Percentiles rank a stretch among this genome's conserved stretches.
Conservation (phyloP, 352 stramenopile genomes). For the Globisporangium splendens region DNA sequence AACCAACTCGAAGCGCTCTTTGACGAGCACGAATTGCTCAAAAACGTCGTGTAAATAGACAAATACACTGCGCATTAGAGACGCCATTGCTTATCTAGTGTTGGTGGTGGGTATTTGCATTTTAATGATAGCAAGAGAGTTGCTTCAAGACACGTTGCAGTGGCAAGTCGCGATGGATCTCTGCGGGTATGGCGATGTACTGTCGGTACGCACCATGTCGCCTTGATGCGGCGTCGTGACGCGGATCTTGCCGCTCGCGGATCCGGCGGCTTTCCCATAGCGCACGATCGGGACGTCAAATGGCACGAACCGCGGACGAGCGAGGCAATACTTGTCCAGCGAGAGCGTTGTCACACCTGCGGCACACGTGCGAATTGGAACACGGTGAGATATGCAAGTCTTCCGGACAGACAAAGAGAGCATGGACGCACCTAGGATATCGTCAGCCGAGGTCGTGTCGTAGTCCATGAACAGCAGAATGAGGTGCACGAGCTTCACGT, state of each 20-base stretch:
- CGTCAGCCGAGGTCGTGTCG: slow-evolving; percentile 68
- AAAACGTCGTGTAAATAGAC: slow-evolving; percentile 16
- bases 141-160: slow-evolving; percentile 43
- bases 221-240: slow-evolving; percentile 55
- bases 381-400: background rate
- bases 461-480: slow-evolving; percentile 81
- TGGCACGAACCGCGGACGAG: slow-evolving; percentile 39
- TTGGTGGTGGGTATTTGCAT: slow-evolving; percentile 9
- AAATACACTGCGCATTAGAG: slow-evolving; percentile 7
- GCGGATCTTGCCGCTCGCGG: slow-evolving; percentile 47
- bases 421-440: slow-evolving; percentile 48
- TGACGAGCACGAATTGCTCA: slow-evolving; percentile 56
- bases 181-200: slow-evolving; percentile 16
- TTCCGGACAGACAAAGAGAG: too few species aligned
- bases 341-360: slow-evolving; percentile 53
- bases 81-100: too few species aligned
- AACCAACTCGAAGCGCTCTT: slow-evolving; percentile 70
- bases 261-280: slow-evolving; percentile 54
- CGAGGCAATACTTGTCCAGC: slow-evolving; percentile 48
- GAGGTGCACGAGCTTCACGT: slow-evolving; percentile 64
- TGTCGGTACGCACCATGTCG: slow-evolving; percentile 18
- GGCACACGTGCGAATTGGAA: background rate
- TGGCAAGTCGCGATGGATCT: slow-evolving; percentile 39
- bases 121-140: background rate
- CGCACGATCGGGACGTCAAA: slow-evolving; percentile 50